Conservation (phyloP, 139 green algal species). For the Mychonastes homosphaera region DNA sequence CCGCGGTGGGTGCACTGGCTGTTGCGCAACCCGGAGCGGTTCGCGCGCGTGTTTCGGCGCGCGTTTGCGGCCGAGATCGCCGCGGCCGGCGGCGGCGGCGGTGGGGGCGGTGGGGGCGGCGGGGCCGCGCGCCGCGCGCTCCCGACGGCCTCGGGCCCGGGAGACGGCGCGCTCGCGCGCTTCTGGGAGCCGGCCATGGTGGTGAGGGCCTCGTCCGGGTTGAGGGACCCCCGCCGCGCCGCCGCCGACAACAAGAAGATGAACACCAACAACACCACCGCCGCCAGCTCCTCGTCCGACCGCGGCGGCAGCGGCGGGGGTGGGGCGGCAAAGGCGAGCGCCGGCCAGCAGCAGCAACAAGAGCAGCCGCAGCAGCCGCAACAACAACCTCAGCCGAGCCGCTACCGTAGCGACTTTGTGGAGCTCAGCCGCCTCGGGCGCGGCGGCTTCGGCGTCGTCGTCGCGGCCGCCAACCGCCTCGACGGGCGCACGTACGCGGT, state of each 20-base stretch:
- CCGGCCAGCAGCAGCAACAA: slow-evolving; percentile 6
- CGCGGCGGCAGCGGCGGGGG: not conserved
- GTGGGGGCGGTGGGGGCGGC: not conserved
- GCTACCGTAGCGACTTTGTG: slow-evolving; percentile 58
- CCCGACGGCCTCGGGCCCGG: too few species aligned
- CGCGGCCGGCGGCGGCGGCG: not conserved
- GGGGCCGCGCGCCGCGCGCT: not conserved
- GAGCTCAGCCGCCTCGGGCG: slow-evolving; percentile 65
- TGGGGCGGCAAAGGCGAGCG: not conserved
- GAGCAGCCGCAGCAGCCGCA: not conserved
- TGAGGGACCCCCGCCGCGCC: not conserved
- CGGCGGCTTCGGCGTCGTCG: slow-evolving; percentile 78
- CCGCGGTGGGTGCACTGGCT: slow-evolving; percentile 61
- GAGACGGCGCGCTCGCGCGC: not conserved
- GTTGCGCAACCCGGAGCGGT: slow-evolving; percentile 34
- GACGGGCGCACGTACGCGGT: slow-evolving; percentile 73
- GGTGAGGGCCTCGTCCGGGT: not conserved
- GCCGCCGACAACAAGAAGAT: not conserved
- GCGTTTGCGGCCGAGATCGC: not conserved
- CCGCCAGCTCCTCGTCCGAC: not conserved
- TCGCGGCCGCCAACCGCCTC: slow-evolving; percentile 65
- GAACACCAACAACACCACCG: not conserved
- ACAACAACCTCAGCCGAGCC: not conserved
- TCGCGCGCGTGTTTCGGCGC: not conserved
- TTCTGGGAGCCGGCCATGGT: slow-evolving; percentile 3